Evolutionary conservation across 2,329 filamentous ascomycete species (phyloP).

Genomic region (Cladosporium sphaerospermum): DNA sequence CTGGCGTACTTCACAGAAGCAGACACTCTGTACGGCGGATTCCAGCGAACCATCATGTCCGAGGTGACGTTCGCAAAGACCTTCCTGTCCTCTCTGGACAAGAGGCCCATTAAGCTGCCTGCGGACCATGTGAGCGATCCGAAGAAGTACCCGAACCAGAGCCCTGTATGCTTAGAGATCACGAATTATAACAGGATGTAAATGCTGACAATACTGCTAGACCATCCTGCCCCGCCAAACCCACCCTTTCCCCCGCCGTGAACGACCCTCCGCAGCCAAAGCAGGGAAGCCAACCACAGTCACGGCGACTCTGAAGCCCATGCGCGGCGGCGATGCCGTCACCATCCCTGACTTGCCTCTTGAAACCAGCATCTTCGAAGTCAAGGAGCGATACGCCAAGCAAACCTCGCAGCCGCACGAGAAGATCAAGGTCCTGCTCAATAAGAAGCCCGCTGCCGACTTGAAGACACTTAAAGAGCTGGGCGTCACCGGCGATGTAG

Average conservation of each 20-base stretch:
- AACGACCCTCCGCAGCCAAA: constrained; percentile 37
- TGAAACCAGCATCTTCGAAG: constrained; percentile 68
- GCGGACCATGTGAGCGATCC: constrained; percentile 86
- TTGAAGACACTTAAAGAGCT: constrained; percentile 29
- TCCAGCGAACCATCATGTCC: constrained; percentile 57
- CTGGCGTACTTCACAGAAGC: constrained; percentile 11
- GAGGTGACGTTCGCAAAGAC: constrained; percentile 78
- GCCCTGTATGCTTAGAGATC: constrained; percentile 57
- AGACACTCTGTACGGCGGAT: constrained; percentile 23
- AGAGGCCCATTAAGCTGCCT: constrained; percentile 72
- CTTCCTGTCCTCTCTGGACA: constrained; percentile 75
- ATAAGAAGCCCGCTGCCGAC: constrained; percentile 70
- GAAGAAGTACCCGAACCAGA: constrained; percentile 66
- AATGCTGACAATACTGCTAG: constrained; percentile 35
- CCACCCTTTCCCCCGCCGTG: constrained; percentile 45
- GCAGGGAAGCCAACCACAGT: constrained; percentile 33
- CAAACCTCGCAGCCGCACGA: constrained; percentile 60
- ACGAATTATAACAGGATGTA: background rate
- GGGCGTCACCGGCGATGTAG: constrained; percentile 51
- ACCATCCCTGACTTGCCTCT: constrained; percentile 55
- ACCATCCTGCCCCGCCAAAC: constrained; percentile 64
- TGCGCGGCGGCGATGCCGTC: constrained; percentile 65
- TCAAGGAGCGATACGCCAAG: constrained; percentile 64
- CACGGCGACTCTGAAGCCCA: constrained; percentile 63
- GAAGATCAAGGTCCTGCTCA: constrained; percentile 79